These are phyloP conservation scores for Termitomyces sp. DNA, from an alignment of 768 basidiomycete genomes.

Conservation along the genomic window DNA sequence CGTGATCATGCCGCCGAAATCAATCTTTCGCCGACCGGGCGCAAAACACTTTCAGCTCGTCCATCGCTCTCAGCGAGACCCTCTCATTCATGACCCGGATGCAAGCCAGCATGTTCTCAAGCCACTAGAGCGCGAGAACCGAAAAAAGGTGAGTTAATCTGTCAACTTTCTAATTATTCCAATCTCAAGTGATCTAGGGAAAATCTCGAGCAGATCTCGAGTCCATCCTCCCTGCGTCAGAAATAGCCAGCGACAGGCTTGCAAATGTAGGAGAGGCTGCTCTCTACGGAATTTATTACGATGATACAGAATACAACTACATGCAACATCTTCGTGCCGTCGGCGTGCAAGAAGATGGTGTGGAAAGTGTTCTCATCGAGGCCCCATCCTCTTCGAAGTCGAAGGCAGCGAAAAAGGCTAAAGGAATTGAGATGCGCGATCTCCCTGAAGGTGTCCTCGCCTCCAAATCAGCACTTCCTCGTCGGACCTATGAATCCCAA, in stretches of 20 bases:
- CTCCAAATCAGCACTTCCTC: conserved; percentile 68
- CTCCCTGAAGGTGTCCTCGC: conserved; percentile 71
- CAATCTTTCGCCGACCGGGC: conserved; percentile 86
- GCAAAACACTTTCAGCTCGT: conserved; percentile 96
- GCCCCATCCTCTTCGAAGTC: conserved; percentile 47
- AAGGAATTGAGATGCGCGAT: conserved; percentile 43
- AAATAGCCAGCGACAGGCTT: conserved; percentile 42
- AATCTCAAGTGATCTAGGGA: conserved; percentile 42
- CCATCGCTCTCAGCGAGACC: conserved; percentile 93
- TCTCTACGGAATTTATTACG: conserved; percentile 87
- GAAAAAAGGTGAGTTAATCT: conserved; percentile 48
- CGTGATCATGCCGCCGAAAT: conserved; percentile 66
- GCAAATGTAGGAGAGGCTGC: conserved; percentile 82
- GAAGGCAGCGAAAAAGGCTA: conserved; percentile 26
- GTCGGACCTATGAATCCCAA: conserved; percentile 68
- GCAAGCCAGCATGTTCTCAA: conserved; percentile 89
- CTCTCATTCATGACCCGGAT: conserved; percentile 90
- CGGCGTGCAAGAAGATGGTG: conserved; percentile 73
- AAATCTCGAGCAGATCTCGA: conserved; percentile 84
- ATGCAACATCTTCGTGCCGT: conserved; percentile 91
- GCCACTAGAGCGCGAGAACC: conserved; percentile 69
- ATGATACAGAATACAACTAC: conserved; percentile 97
- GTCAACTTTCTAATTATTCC: conserved; percentile 7
- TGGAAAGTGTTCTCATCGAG: conserved; percentile 78
- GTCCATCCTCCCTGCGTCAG: conserved; percentile 42